phyloP scores from a whole-genome alignment of 1,139 yeast genomes.

The Pichia cactophila region DNA sequence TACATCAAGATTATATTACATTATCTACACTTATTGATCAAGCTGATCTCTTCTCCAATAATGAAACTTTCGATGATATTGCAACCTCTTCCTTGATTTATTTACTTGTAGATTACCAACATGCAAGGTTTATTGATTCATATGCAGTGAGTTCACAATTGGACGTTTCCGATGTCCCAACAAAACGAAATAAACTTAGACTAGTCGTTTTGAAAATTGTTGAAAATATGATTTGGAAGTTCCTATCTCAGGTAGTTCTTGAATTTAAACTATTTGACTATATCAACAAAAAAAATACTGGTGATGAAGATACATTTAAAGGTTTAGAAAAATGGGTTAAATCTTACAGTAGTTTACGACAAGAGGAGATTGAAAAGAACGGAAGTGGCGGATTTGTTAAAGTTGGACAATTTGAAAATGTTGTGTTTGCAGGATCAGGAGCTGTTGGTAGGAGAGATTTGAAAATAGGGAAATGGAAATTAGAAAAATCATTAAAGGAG shows the following conservation, averaged over 20 bases:
- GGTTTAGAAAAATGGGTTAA: conserved; percentile 11
- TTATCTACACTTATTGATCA: conserved; percentile 5
- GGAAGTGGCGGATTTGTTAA: conserved; percentile 9
- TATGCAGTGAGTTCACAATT: conserved; percentile 14
- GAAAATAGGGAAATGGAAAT: conserved; percentile 62
- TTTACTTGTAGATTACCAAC: conserved; percentile 7
- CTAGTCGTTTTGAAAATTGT: conserved; percentile 11
- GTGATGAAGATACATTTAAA: conserved; percentile 1
- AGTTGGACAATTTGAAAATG: conserved; percentile 10
- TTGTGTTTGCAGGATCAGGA: conserved; percentile 22
- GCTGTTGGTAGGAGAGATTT: conserved; percentile 57
- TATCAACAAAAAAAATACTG: not conserved
- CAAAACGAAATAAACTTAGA: conserved; percentile 13
- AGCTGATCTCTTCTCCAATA: conserved; percentile 11
- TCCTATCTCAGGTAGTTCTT: conserved; percentile 3
- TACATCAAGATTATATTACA: conserved; percentile 11
- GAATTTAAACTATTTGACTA: conserved; percentile 7
- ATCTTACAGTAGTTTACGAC: conserved; percentile 7
- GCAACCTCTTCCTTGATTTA: conserved; percentile 4
- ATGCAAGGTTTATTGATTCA: conserved; percentile 14
- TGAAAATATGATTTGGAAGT: conserved; percentile 12
- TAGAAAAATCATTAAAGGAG: conserved; percentile 46
- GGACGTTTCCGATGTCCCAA: conserved; percentile 1
- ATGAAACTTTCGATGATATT: conserved; percentile 13
- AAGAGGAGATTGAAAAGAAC: conserved; percentile 5